Base-by-base conservation (phyloP, 2,329 filamentous ascomycete species). In the Pyrenochaeta sp. region DNA sequence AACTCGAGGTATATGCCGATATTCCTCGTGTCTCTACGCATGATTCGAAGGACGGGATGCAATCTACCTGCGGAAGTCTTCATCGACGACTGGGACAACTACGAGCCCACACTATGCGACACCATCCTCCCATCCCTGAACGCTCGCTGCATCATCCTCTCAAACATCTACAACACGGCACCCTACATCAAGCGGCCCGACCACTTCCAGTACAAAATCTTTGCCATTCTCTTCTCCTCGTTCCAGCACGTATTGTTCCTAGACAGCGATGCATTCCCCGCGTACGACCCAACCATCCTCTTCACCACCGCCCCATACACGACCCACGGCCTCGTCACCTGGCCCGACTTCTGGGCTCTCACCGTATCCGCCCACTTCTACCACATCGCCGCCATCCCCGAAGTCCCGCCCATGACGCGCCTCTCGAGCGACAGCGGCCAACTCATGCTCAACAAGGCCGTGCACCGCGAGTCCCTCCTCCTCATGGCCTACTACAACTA, bases 181-280 rank as follows among this genome's bases (percentile, higher is more conserved):
- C 8, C 24, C 1, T 26, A 46, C 7, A 58, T 68, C 7, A 44
- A 34, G 8, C 39, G 31, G 7, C 55, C 52, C 2, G 50, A 52
- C 58, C 62, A 29, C 34, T 82, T 75, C 57, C 81, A 84, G 56
- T 77, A 79, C 68, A 84, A 84, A 60, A 73, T 79, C 24, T 77
- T 83, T 51, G 73, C 81, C 3, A 75, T 84, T 13, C 68, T 85
- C 3, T 79, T 83, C 49, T 83, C 81, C 1, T 78, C 80, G 3
- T 85, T 83, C 51, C 78, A 83, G 57, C 74, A 83, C 39, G 74
- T 82, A 8, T 71, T 85, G 13, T 83, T 81, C 64, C 76, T 85
- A 57, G 82, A 85, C 55, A 78, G 79, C 41, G 81, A 84, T 55
- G 75, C 74, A 48, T 81, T 83, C 55, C 80, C 81, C 9, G 61